Base-by-base conservation (phyloP, 352 stramenopile genomes). In the Globisporangium takayamanum region DNA sequence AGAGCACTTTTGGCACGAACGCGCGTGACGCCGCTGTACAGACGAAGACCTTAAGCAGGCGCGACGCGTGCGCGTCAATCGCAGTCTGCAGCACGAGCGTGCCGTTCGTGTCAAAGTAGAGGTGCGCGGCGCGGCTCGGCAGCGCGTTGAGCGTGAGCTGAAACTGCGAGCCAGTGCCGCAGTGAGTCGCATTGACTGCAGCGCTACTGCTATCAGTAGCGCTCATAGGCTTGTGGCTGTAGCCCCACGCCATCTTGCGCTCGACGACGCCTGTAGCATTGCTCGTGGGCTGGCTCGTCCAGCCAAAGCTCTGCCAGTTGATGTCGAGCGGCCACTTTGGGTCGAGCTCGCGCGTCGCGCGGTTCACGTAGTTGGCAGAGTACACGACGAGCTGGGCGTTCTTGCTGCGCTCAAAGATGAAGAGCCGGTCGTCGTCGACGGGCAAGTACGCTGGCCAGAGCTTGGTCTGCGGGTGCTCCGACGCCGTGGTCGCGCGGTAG, bases 291-390 rank as follows among this genome's bases (percentile, higher is more conserved):
- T 85, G 67, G 20, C 57, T 56, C 5, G 81, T 91, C 81, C 81
- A 91, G 41, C 81, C 81, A 57, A 87, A 91, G 63, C 79, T 89
- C 67, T 88, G 78, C 81, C 81, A 91, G 55, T 87, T 88, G 69
- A 91, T 88, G 63, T 91, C 79, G 48, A 91, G 67, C 44, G 81
- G 81, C 64, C 66, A 80, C 60, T 87, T 86, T 22, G 70, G 56
- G 64, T 91, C 71, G 46, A 89, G 59, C 46, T 76, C 61, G 8
- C 73, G 73, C 44, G 69, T 58, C 33, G 70, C 66, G 52, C 68
- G 71, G 73, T 88, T 66, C 3, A 66, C 54, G 63, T 86, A 89
- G 53, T 85, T 88, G 58, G 79, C 81, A 36, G 74, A 71, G 67
- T 88, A 91, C 33, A 91, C 78, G 20, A 91, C 78, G 30, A 91